phyloP scores from a whole-genome alignment of 495 filamentous ascomycete species.

The Aspergillus cristatus region DNA sequence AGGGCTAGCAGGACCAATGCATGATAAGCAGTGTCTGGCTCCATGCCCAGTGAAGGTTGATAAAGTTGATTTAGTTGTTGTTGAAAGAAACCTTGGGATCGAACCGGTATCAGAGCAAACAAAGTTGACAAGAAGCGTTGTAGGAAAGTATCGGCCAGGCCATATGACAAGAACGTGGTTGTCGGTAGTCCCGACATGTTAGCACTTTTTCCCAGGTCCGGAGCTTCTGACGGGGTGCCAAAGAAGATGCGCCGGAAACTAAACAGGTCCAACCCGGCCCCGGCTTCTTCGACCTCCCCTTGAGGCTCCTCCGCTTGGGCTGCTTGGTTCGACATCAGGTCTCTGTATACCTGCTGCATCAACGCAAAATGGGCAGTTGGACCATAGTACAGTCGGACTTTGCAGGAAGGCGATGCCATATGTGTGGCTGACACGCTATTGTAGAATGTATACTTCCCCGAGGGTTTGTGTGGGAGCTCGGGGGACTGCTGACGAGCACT shows the following conservation, averaged over 20 bases:
- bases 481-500: slow-evolving; percentile 10
- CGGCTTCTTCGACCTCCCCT: slow-evolving; percentile 33
- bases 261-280: slow-evolving; percentile 35
- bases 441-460: slow-evolving; percentile 23
- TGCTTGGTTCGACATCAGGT: slow-evolving; percentile 22
- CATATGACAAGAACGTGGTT: slow-evolving; percentile 30
- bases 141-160: slow-evolving; percentile 26
- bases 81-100: slow-evolving; percentile 18
- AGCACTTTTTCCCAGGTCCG: slow-evolving; percentile 12
- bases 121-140: slow-evolving; percentile 24
- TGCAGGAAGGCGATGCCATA: slow-evolving; percentile 35
- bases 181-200: slow-evolving; percentile 11
- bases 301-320: slow-evolving; percentile 15
- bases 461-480: slow-evolving; percentile 7
- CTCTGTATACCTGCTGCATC: slow-evolving; percentile 36
- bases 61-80: slow-evolving; percentile 27
- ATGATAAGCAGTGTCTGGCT: slow-evolving; percentile 17
- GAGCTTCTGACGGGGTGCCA: slow-evolving; percentile 24
- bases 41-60: slow-evolving; percentile 8
- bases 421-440: slow-evolving; percentile 37
- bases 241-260: slow-evolving; percentile 39
- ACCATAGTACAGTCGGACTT: slow-evolving; percentile 39
- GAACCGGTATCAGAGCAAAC: slow-evolving; percentile 26
- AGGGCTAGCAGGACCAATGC: slow-evolving; percentile 24
- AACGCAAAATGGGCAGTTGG: slow-evolving; percentile 37